phyloP scores from a whole-genome alignment of 1,139 yeast genomes.

The Taphrina deformans region DNA sequence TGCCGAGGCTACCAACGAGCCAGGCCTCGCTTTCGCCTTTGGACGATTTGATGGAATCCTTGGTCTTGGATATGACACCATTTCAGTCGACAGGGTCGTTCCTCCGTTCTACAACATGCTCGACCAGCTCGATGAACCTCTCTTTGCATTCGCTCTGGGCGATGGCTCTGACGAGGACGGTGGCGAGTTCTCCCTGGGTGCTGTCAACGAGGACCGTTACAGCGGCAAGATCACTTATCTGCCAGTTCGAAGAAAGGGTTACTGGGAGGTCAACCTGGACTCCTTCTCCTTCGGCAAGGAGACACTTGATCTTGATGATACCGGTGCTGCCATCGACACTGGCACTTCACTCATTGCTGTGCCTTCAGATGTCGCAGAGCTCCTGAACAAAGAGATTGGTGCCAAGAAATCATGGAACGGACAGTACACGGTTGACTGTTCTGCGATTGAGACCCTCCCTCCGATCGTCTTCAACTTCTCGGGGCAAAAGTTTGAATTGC shows the following conservation, averaged over 20 bases:
- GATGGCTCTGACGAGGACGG: constrained; percentile 68
- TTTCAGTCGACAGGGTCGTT: constrained; percentile 80
- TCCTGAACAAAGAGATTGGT: constrained; percentile 90
- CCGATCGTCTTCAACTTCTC: constrained; percentile 85
- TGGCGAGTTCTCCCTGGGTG: constrained; percentile 94
- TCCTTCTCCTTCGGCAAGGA: constrained; percentile 90
- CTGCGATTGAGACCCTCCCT: constrained; percentile 74
- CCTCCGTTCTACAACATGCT: constrained; percentile 94
- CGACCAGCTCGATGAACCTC: constrained; percentile 70
- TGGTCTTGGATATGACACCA: constrained; percentile 89
- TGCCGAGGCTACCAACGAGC: constrained; percentile 95
- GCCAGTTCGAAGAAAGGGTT: constrained; percentile 98
- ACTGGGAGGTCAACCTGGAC: constrained; percentile 96
- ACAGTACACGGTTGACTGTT: constrained; percentile 91
- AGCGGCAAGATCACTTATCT: constrained; percentile 86
- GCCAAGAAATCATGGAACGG: constrained; percentile 97
- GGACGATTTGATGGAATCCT: constrained; percentile 97
- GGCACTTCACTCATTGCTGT: constrained; percentile 95
- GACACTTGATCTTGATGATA: constrained; percentile 72
- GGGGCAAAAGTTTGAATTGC: constrained; percentile 85
- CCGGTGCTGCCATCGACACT: constrained; percentile 98
- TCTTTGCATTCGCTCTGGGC: constrained; percentile 88
- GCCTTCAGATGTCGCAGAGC: constrained; percentile 93
- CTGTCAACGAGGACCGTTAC: constrained; percentile 72
- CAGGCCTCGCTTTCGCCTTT: constrained; percentile 96